Base-by-base conservation (phyloP, 2,329 filamentous ascomycete species). In the Paecilomyces sp. region DNA sequence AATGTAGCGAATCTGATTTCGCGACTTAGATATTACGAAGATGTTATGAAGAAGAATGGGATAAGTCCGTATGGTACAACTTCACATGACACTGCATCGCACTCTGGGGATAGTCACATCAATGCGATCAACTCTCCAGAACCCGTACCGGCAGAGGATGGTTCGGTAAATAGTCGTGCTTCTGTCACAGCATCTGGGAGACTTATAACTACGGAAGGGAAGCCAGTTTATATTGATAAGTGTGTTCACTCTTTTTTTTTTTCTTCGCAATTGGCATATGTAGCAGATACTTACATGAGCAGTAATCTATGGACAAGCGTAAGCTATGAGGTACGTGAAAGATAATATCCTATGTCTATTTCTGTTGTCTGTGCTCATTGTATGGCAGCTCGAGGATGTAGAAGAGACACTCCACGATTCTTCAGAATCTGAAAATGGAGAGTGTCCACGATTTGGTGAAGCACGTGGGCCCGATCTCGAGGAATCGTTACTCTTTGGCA, bases 291-390 rank as follows among this genome's bases (percentile, higher is more conserved):
- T 60, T 34, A 58, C 36, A 54, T 22, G n/a, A 53, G 54, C 50
- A 62, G 60, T 47, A 53, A 62, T 58, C 52, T 62, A 36, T 62
- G 60, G 60, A 60, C 60, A 7, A 62, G 60, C 25, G 58, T 62
- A 52, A 62, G 58, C 56, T 33, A 60, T 13, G 60, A 62, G 53
- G 59, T 61, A 13, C 33, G n/a, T 56, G 15, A n/a, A 15, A 31
- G 33, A 18, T 22, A 22, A 22, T 22, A 15, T 50, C 34, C 30
- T 52, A 9, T 41, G 33, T 15, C 28, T 18, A 13, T 5, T 31
- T 55, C 22, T 22, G 56, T 41, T 18, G n/a, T n/a, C 25, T 18
- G 22, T 18, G n/a, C 15, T 52, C 5, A 54, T 25, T 11, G 4
- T 13, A 15, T 24, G 5, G n/a, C 13, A 61, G 58, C 58, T 62